Evolutionary conservation across 164 flowering plant species (phyloP), one percentile per base, ranked within the genome.

Genomic region (Vitis cinerea): DNA sequence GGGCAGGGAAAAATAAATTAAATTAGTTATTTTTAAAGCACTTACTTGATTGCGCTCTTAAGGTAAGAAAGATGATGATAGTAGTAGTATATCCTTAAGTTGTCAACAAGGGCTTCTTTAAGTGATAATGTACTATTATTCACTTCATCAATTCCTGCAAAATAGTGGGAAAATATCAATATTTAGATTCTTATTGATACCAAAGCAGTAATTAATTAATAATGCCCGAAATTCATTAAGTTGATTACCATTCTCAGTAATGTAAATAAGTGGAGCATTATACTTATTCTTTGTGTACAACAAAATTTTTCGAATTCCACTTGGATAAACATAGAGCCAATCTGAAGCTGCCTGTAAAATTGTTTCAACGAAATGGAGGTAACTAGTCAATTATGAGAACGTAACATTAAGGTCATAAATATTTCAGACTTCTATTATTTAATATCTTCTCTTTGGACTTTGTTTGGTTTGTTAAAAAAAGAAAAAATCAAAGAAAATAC

Each of bases 241-340:
- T 17, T 9, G 64, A 19, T 47, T 68, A 68, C 71, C 71, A 30
- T 68, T 68, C 57, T 68, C 71, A 0, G 71, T 68, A 2, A 71
- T 71, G 51, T 71, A 71, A 50, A 71, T 71, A 7, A 48, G n/a
- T 44, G 73, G 73, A 64, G 56, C 50, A 2, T 71, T 17, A 10
- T 55, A 71, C 19, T 54, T 64, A 7, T 16, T 44, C 62, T 82
- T 82, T 29, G 57, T 52, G 48, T 79, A 75, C 1, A 74, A 11
- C 52, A 79, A 51, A 3, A 82, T 53, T 0, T 77, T 61, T 10
- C 14, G 47, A 10, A 82, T 66, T 58, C 84, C 84, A 52, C 13
- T 49, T n/a, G 82, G 82, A 67, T 74, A 74, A 10, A 72, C 19
- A 44, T 57, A 57, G 16, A 82, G 67, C 80, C 75, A 76, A 30